Evolutionary conservation across 345 rosid genomes (phyloP).

Genomic region (Carallia pectinifolia): DNA sequence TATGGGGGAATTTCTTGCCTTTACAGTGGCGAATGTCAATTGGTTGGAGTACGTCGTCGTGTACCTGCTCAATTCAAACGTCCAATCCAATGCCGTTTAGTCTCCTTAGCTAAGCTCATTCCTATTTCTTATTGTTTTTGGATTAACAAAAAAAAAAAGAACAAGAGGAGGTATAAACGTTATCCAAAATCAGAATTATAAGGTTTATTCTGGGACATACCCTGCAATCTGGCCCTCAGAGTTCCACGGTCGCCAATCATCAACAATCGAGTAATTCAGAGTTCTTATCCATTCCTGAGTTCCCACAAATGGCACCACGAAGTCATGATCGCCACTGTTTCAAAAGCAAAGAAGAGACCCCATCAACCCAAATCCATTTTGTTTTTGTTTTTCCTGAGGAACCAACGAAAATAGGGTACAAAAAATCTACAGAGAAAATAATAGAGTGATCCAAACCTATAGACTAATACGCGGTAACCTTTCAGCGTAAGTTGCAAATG

Average conservation of each 20-base stretch:
- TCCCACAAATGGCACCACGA: constrained; percentile 44
- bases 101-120: too few relatives aligned
- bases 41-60: constrained; percentile 54
- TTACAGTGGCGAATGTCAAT: constrained; percentile 67
- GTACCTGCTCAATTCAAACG: constrained; percentile 33
- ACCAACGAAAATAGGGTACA: neutral
- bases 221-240: constrained; percentile 53
- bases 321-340: constrained; percentile 67
- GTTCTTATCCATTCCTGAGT: constrained; percentile 62
- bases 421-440: neutral
- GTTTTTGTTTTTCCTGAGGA: too few relatives aligned
- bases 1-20: constrained; percentile 30
- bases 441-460: constrained; percentile 34
- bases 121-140: too few relatives aligned
- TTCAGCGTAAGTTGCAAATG: constrained; percentile 41
- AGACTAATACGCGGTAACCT: constrained; percentile 48
- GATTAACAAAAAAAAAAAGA: neutral
- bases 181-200: neutral
- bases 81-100: neutral
- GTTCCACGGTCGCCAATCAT: constrained; percentile 62
- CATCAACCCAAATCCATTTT: too few relatives aligned
- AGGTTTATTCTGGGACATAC: constrained; percentile 19
- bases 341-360: too few relatives aligned
- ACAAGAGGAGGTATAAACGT: too few relatives aligned
- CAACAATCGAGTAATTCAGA: constrained; percentile 48